These are phyloP conservation scores for Tylopilus intermedius DNA, from an alignment of 768 basidiomycete genomes.

Conservation along the genomic window DNA sequence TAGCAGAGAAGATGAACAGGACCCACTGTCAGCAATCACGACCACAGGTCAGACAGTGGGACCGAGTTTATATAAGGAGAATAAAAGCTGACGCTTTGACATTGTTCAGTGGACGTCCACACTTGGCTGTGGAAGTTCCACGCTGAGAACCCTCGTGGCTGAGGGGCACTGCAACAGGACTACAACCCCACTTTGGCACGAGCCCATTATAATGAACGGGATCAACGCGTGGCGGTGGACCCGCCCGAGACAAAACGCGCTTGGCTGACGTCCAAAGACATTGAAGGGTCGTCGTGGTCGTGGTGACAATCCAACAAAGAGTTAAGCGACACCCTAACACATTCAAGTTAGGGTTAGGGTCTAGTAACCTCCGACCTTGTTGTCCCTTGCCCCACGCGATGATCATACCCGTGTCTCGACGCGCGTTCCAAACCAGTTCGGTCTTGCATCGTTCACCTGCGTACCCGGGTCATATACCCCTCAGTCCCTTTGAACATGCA, in stretches of 20 bases:
- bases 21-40: conserved; percentile 4
- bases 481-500: conserved; percentile 77
- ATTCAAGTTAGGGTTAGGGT: conserved; percentile 16
- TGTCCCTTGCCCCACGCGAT: too few species aligned
- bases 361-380: not conserved
- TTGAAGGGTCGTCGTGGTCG: not conserved
- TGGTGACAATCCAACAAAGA: not conserved
- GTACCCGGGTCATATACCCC: conserved; percentile 77
- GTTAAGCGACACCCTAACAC: conserved; percentile 5
- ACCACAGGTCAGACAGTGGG: not conserved
- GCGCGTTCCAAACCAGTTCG: conserved; percentile 12
- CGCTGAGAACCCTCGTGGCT: not conserved
- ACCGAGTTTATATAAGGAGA: conserved; percentile 16
- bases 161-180: too few species aligned
- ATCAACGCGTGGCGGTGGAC: too few species aligned
- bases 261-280: too few species aligned
- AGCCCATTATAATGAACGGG: too few species aligned
- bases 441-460: conserved; percentile 34
- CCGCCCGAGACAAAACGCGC: too few species aligned
- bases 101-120: conserved; percentile 20
- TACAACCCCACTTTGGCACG: too few species aligned
- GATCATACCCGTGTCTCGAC: conserved; percentile 1
- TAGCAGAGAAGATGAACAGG: not conserved
- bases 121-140: conserved; percentile 16
- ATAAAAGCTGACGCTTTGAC: conserved; percentile 22